Evolutionary conservation across 2,329 filamentous ascomycete genomes (phyloP).

Genomic region (Aspergillus vadensis): DNA sequence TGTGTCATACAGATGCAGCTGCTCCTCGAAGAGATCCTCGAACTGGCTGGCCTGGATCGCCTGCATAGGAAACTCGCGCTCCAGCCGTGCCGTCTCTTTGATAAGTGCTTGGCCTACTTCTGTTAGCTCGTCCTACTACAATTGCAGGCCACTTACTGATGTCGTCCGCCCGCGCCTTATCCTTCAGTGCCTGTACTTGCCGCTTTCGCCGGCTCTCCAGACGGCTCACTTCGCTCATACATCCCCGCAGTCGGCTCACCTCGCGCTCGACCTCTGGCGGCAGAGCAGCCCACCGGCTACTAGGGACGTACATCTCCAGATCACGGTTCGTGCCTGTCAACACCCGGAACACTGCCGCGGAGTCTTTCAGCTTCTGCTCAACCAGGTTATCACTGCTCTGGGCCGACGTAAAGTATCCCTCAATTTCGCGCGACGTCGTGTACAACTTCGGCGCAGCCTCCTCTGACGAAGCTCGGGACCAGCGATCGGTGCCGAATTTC

Average conservation of each 20-base stretch:
- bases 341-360: conserved; percentile 72
- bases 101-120: conserved; percentile 70
- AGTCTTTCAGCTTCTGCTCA: conserved; percentile 74
- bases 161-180: conserved; percentile 83
- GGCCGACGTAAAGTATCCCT: conserved; percentile 78
- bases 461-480: conserved; percentile 70
- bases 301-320: conserved; percentile 86
- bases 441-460: conserved; percentile 73
- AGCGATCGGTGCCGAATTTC: conserved; percentile 85
- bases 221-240: conserved; percentile 80
- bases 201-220: conserved; percentile 78
- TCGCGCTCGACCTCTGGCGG: conserved; percentile 79
- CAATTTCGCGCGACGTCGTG: conserved; percentile 74
- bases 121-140: conserved; percentile 1
- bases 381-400: conserved; percentile 69
- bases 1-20: conserved; percentile 77
- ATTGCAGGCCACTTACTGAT: conserved; percentile 59
- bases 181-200: conserved; percentile 75
- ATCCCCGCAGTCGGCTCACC: conserved; percentile 72
- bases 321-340: conserved; percentile 78
- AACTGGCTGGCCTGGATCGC: conserved; percentile 86
- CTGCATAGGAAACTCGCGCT: conserved; percentile 82
- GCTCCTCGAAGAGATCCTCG: conserved; percentile 83
- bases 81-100: conserved; percentile 78
- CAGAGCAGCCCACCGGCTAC: conserved; percentile 75